Percentiles rank a stretch among this genome's conserved stretches.
Evolutionary conservation across 2,329 filamentous ascomycete genomes (phyloP).

Genomic region (Beauveria sp.): DNA sequence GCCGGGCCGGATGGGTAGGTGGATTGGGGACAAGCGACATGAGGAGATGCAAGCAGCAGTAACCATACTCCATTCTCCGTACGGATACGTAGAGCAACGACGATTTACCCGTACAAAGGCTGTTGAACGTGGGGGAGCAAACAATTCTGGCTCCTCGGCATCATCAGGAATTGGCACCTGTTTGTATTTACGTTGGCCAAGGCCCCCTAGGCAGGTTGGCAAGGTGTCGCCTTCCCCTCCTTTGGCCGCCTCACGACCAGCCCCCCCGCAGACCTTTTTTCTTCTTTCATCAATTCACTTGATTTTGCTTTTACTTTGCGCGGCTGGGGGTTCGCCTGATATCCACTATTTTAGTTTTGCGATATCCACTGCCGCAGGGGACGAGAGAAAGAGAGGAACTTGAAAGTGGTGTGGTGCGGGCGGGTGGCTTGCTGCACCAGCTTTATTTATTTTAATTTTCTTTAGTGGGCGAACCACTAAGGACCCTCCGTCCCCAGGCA

Average conservation of each 20-base stretch:
- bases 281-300: not conserved
- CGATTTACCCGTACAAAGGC: too few relatives aligned
- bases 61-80: too few relatives aligned
- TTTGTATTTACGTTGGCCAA: too few relatives aligned
- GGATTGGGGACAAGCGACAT: not conserved
- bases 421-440: not conserved
- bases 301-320: too few relatives aligned
- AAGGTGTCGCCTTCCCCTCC: not conserved
- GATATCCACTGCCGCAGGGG: not conserved
- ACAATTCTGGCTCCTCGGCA: too few relatives aligned
- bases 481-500: not conserved
- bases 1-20: not conserved
- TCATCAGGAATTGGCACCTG: too few relatives aligned
- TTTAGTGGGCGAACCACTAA: not conserved
- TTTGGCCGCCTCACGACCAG: not conserved
- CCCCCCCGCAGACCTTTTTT: not conserved
- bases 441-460: not conserved
- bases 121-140: too few relatives aligned
- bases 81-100: too few relatives aligned
- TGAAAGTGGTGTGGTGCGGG: not conserved
- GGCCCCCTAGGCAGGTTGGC: too few relatives aligned
- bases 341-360: not conserved
- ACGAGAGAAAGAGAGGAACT: not conserved
- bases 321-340: not conserved
- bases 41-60: too few relatives aligned